Base-by-base conservation (phyloP, 2,329 filamentous ascomycete species). In the Cladosporium sp. region DNA sequence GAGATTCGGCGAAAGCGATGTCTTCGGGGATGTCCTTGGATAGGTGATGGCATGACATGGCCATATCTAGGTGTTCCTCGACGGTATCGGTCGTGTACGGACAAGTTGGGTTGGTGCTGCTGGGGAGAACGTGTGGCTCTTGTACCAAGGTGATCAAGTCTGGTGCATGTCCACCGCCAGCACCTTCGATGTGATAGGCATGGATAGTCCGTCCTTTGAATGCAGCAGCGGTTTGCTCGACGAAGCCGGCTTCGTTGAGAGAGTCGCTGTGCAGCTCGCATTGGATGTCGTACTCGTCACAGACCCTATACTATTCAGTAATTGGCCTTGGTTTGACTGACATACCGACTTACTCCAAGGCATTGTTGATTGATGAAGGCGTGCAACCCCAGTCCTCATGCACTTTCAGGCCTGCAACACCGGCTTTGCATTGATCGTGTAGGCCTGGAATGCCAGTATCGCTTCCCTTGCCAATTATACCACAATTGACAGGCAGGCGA, bases 371-470 rank as follows among this genome's bases (percentile, higher is more conserved):
- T 24, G 90, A 91, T 1, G 91, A 88, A 0, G 92, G 91, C 1
- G 91, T 96, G 20, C 82, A 84, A 52, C 92, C 92, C 92, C 92
- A 97, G 73, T 97, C 92, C 74, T 97, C 92, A 72, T 97, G 92
- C 12, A 97, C 79, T 73, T 97, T 97, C 60, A 97, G 80, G 7
- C 92, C 92, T 64, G 89, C 91, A 1, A 88, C 91, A 9, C 92
- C 92, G 0, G 92, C 91, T 51, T 81, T 75, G 59, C 90, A 81
- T 73, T 95, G 90, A 64, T 96, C 89, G 50, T 85, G 83, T 3
- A 96, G 80, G 7, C 87, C 88, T 3, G 74, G 70, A 0, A 83
- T 80, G 6, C 82, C 82, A 63, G 85, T 85, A 72, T 97, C 92
- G 69, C 95, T 96, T 59, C 91, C 92, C 75, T 96, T 97, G 37